Conservation (phyloP, 2,329 filamentous ascomycete species). For the Nothopassalora personata region DNA sequence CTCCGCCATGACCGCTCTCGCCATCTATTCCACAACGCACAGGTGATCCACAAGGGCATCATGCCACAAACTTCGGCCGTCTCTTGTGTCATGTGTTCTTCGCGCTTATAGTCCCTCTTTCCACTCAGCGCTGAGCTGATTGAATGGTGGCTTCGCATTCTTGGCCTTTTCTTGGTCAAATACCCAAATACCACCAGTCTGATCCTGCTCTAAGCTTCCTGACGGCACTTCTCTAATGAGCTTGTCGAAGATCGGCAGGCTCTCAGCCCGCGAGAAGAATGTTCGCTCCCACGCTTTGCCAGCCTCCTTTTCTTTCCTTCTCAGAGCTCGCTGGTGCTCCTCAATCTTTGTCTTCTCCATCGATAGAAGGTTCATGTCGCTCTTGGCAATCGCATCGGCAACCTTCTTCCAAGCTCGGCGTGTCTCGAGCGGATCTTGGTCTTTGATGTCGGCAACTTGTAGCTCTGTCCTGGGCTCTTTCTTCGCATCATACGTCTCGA, state of each 20-base stretch:
- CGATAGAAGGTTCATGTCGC: constrained; percentile 77
- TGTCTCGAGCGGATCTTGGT: constrained; percentile 83
- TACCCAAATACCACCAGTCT: constrained; percentile 66
- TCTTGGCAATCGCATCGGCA: constrained; percentile 69
- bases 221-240: constrained; percentile 42
- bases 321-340: constrained; percentile 73
- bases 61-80: not conserved
- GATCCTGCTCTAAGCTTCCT: constrained; percentile 51
- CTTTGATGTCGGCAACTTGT: constrained; percentile 63
- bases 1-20: not conserved
- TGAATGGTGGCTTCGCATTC: constrained; percentile 29
- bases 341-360: constrained; percentile 84
- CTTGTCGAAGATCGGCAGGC: constrained; percentile 43
- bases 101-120: constrained; percentile 20
- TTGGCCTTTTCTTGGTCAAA: constrained; percentile 55
- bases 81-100: not conserved
- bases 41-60: not conserved
- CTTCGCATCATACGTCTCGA: constrained; percentile 45
- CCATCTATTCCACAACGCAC: not conserved
- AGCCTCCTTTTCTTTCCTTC: constrained; percentile 69
- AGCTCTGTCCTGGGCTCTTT: constrained; percentile 58
- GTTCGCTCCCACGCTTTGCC: constrained; percentile 72
- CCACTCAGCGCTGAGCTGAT: constrained; percentile 23
- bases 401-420: constrained; percentile 85
- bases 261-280: constrained; percentile 61